phyloP scores from a whole-genome alignment of 2,329 filamentous ascomycete species.

The Aspergillus sp. region DNA sequence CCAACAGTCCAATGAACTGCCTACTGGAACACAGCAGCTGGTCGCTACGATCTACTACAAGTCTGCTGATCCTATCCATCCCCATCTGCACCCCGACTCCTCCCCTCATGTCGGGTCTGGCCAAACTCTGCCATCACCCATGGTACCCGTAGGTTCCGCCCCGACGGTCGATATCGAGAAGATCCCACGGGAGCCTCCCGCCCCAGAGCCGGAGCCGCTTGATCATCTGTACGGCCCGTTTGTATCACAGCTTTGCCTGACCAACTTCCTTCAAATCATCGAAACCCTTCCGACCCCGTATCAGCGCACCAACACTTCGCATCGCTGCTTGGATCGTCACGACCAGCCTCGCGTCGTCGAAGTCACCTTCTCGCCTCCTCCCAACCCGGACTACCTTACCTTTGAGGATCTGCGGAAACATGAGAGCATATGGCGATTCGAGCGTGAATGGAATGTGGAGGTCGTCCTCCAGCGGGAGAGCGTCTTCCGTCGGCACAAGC shows the following conservation, averaged over 20 bases:
- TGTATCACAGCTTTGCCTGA: conserved; percentile 57
- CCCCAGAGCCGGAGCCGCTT: conserved; percentile 55
- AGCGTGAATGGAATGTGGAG: conserved; percentile 86
- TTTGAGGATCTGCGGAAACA: conserved; percentile 74
- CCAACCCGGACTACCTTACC: conserved; percentile 50
- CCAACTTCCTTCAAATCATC: conserved; percentile 57
- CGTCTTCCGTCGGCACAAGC: conserved; percentile 75
- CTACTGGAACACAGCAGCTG: conserved; percentile 44
- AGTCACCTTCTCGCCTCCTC: conserved; percentile 53
- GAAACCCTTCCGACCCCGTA: conserved; percentile 52
- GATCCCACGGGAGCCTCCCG: conserved; percentile 57
- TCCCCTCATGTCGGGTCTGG: conserved; percentile 38
- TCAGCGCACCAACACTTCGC: conserved; percentile 50
- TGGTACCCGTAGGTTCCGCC: conserved; percentile 48
- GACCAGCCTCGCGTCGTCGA: conserved; percentile 55
- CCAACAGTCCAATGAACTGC: conserved; percentile 41
- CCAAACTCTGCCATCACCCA: conserved; percentile 44
- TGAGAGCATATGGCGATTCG: conserved; percentile 79
- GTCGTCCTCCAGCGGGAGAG: conserved; percentile 74
- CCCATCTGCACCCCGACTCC: conserved; percentile 52
- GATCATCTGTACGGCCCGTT: conserved; percentile 59
- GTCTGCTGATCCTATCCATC: conserved; percentile 43
- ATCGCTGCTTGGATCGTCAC: conserved; percentile 51
- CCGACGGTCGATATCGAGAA: conserved; percentile 54
- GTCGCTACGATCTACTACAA: conserved; percentile 55